Base-by-base conservation (phyloP, 768 basidiomycete species). In the Rhodotorula kratochvilovae region DNA sequence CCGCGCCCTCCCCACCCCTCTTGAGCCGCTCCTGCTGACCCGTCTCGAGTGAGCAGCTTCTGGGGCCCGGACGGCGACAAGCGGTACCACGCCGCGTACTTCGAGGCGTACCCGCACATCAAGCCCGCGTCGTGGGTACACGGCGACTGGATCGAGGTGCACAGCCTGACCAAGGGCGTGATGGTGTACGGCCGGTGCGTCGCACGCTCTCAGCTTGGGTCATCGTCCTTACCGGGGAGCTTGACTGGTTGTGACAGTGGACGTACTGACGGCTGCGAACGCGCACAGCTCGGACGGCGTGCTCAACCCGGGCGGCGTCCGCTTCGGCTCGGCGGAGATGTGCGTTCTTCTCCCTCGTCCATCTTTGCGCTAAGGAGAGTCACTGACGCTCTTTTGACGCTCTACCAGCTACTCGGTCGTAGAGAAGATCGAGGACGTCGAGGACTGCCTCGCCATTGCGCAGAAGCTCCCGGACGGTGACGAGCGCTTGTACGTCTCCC, bases 371-470 rank as follows among this genome's bases (percentile, higher is more conserved):
- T 15, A 19, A 35, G 31, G 27, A 12, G 3, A 27, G 25, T 23
- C 5, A 8, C 55, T 39, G 54, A 68, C 16, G 15, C 29, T 15
- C 27, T 35, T 6, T 21, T 33, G 8, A 39, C 39, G 39, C 39
- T 39, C 39, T 39, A 39, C 21, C 63, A 70, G 69, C 54, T 74
- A 74, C 48, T 69, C 73, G 35, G 73, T 75, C 42, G 73, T 77
- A 45, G 77, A 77, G 67, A 74, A 76, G 65, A 66, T 78, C 63
- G 73, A 74, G 36, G 69, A 61, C 12, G 69, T 78, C 21, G 76
- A 77, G 39, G 76, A 77, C 54, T 76, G 70, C 55, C 63, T 79
- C 46, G 78, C 77, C 5, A 70, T 79, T 29, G 77, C 74, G 0
- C 78, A 79, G 63, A 73, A 76, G 69, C 48, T 74, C 0, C 50